A percentile compares a stretch with the other conserved stretches of the same genome.
phyloP scores from a whole-genome alignment of 1,284 basidiomycete species.

The Athelia sp. region DNA sequence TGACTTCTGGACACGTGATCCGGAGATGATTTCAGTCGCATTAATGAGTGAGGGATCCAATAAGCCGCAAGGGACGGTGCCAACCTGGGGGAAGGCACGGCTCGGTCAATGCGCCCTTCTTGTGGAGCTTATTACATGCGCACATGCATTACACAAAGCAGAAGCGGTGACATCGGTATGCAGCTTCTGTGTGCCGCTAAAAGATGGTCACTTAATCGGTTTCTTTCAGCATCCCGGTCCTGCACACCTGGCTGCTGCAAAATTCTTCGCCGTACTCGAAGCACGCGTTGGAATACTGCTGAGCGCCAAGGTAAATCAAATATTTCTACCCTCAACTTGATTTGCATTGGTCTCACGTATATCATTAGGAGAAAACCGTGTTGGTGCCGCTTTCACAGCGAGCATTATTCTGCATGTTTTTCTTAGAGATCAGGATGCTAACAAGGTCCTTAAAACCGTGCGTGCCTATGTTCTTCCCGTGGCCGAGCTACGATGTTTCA shows the following conservation, averaged over 20 bases:
- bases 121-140: conserved; percentile 54
- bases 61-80: conserved; percentile 19
- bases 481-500: conserved; percentile 25
- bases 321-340: neutral
- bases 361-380: conserved; percentile 43
- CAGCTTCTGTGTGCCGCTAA: conserved; percentile 1
- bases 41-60: conserved; percentile 48
- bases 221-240: conserved; percentile 25
- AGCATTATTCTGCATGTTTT: conserved; percentile 50
- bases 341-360: conserved; percentile 1
- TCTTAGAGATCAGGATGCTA: conserved; percentile 56
- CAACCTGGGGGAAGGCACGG: conserved; percentile 41
- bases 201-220: neutral
- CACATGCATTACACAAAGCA: conserved; percentile 38
- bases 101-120: conserved; percentile 63
- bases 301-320: conserved; percentile 50
- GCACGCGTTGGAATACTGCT: conserved; percentile 51
- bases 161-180: conserved; percentile 36
- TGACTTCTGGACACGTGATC: conserved; percentile 66
- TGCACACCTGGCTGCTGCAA: conserved; percentile 30
- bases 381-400: conserved; percentile 51
- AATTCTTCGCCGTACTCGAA: conserved; percentile 58
- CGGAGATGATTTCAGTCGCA: conserved; percentile 74
- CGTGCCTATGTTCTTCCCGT: conserved; percentile 29
- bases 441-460: conserved; percentile 60